These are phyloP conservation scores for Fusarium solani-melongenae DNA, from an alignment of 2,329 filamentous ascomycete genomes.

Conservation along the genomic window DNA sequence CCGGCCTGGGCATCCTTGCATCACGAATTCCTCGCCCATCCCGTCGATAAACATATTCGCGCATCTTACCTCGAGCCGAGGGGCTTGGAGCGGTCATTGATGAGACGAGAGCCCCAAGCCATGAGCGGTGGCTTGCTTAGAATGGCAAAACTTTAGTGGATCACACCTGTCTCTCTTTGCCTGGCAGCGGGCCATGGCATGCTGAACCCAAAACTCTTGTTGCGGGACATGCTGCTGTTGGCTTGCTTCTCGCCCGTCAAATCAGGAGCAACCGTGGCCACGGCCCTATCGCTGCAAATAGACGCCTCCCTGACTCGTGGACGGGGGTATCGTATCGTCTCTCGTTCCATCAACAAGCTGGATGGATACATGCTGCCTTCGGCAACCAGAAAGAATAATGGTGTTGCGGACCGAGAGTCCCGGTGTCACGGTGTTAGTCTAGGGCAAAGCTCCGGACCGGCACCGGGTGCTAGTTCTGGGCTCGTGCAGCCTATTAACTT, in stretches of 20 bases:
- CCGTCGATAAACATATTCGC: slow-evolving; percentile 5
- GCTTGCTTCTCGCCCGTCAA: slow-evolving; percentile 1
- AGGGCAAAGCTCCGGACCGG: slow-evolving; percentile 15
- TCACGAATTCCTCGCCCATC: slow-evolving; percentile 32
- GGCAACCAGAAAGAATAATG: slow-evolving; percentile 2
- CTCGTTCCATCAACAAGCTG: slow-evolving; percentile 2
- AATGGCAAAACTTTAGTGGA: slow-evolving; percentile 37
- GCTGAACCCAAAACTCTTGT: slow-evolving; percentile 23
- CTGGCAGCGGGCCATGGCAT: slow-evolving; percentile 5
- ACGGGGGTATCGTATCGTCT: slow-evolving; percentile 4
- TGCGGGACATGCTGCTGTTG: slow-evolving; percentile 15
- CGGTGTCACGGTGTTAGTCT: slow-evolving; percentile 6
- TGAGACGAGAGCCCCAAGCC: slow-evolving; percentile 9
- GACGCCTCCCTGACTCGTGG: slow-evolving; percentile 11
- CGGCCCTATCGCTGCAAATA: slow-evolving; percentile 18
- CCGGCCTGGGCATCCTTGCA: slow-evolving; percentile 26
- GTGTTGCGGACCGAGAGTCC: background rate
- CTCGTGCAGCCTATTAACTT: background rate
- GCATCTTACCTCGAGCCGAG: slow-evolving; percentile 3
- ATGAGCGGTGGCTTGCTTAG: slow-evolving; percentile 33
- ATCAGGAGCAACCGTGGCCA: background rate
- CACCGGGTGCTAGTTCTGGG: background rate
- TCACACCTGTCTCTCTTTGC: slow-evolving; percentile 25
- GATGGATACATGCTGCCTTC: slow-evolving; percentile 5
- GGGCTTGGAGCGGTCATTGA: slow-evolving; percentile 19